Evolutionary conservation across 2,329 filamentous ascomycete genomes (phyloP).

Genomic region (Arachnopeziza araneosa): DNA sequence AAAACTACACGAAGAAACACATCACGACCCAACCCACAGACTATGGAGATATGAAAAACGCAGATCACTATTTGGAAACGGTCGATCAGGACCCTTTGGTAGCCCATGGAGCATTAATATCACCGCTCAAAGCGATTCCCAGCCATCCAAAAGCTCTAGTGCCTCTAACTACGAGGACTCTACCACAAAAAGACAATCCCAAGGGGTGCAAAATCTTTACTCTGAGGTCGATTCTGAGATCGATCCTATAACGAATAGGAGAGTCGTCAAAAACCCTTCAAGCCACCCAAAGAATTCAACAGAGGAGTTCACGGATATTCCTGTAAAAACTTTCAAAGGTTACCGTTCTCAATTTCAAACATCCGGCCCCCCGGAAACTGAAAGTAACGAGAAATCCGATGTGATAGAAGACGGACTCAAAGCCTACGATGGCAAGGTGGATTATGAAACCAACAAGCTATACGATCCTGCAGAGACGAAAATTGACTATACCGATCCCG

Average conservation of each 20-base stretch:
- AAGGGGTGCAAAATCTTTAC: slow-evolving; percentile 2
- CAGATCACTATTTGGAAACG: not conserved
- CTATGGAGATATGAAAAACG: not conserved
- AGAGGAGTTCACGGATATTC: slow-evolving; percentile 18
- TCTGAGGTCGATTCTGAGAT: slow-evolving; percentile 33
- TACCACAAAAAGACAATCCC: slow-evolving; percentile 1
- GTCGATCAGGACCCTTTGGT: not conserved
- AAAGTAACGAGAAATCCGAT: slow-evolving; percentile 13
- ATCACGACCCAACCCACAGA: slow-evolving; percentile 24
- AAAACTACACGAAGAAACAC: slow-evolving; percentile 40
- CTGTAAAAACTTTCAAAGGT: slow-evolving; percentile 30
- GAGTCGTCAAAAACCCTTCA: slow-evolving; percentile 30
- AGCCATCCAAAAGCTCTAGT: not conserved
- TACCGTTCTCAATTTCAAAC: slow-evolving; percentile 33
- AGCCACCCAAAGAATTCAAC: not conserved
- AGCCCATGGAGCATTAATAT: not conserved
- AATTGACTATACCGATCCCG: slow-evolving; percentile 14
- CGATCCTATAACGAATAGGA: slow-evolving; percentile 56
- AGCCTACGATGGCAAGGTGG: slow-evolving; percentile 13
- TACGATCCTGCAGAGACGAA: slow-evolving; percentile 20
- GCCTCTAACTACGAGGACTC: not conserved
- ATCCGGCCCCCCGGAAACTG: slow-evolving; percentile 23
- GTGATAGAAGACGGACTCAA: slow-evolving; percentile 12
- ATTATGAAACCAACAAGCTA: slow-evolving; percentile 2
- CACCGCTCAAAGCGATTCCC: slow-evolving; percentile 7